Conservation (phyloP, 2,329 filamentous ascomycete genomes). For the Penicillium italicum region DNA sequence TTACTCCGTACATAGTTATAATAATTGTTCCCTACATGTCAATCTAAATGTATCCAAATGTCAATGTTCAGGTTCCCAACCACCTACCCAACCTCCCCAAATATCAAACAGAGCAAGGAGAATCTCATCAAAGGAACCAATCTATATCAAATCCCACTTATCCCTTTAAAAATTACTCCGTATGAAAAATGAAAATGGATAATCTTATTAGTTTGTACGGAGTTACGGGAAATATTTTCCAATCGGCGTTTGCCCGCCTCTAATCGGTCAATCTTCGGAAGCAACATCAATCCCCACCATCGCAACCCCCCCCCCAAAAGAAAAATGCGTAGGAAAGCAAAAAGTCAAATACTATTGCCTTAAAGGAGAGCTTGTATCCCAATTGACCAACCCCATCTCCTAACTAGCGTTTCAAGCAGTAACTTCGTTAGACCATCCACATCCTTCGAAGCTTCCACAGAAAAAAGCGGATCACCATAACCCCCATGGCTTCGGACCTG, state of each 20-base stretch:
- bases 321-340: not conserved
- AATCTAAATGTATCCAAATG: not conserved
- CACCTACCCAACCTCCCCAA: slow-evolving; percentile 3
- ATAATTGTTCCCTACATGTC: not conserved
- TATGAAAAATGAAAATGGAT: not conserved
- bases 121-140: not conserved
- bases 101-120: slow-evolving; percentile 8
- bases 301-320: not conserved
- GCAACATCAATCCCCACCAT: slow-evolving; percentile 2
- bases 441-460: slow-evolving; percentile 2
- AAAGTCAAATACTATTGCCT: not conserved
- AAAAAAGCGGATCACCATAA: slow-evolving; percentile 9
- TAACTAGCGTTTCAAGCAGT: not conserved
- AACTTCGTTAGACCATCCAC: not conserved
- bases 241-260: not conserved
- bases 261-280: slow-evolving; percentile 19
- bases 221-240: not conserved
- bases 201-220: slow-evolving; percentile 2
- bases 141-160: slow-evolving; percentile 1
- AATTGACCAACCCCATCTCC: not conserved
- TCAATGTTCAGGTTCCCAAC: slow-evolving; percentile 3
- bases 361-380: not conserved
- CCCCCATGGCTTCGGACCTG: slow-evolving; percentile 18
- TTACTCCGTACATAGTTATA: not conserved
- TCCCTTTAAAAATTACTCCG: not conserved